A percentile compares a stretch with the other conserved stretches of the same genome.
Evolutionary conservation across 1,284 basidiomycete species (phyloP).

Genomic region (Bjerkandera adusta): DNA sequence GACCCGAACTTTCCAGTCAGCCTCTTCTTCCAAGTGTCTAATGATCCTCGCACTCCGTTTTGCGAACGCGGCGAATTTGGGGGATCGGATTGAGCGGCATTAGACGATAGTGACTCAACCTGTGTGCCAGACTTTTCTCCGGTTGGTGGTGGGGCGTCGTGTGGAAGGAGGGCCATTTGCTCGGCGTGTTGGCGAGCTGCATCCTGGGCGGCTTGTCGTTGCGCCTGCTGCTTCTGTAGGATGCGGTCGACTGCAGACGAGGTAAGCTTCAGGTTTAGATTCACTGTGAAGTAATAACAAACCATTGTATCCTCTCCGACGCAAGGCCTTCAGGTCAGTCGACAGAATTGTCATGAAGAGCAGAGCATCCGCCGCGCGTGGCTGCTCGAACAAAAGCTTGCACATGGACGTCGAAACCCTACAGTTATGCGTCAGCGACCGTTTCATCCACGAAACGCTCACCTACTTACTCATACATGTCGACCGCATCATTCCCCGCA

Average conservation of each 20-base stretch:
- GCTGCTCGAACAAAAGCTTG: slow-evolving; percentile 69
- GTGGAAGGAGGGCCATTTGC: slow-evolving; percentile 15
- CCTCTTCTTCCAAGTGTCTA: slow-evolving; percentile 30
- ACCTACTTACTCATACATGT: slow-evolving; percentile 85
- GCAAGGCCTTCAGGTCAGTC: slow-evolving; percentile 82
- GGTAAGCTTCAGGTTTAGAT: slow-evolving; percentile 5
- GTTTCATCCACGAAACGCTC: slow-evolving; percentile 2
- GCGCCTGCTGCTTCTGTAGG: slow-evolving; percentile 79
- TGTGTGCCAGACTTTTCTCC: not conserved
- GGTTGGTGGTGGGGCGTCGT: not conserved
- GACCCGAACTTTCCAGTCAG: slow-evolving; percentile 19
- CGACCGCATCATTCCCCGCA: slow-evolving; percentile 71
- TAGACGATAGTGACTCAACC: not conserved
- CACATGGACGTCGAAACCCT: slow-evolving; percentile 83
- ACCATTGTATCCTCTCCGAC: slow-evolving; percentile 86
- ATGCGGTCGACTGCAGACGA: slow-evolving; percentile 79
- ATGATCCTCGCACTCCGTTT: slow-evolving; percentile 14
- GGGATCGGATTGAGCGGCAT: not conserved
- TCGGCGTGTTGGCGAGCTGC: slow-evolving; percentile 29
- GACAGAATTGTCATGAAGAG: slow-evolving; percentile 93
- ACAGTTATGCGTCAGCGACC: slow-evolving; percentile 2
- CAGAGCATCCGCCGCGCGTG: slow-evolving; percentile 80
- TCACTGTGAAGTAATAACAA: slow-evolving; percentile 15
- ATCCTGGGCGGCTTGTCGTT: slow-evolving; percentile 61
- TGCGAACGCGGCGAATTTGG: not conserved